Base-by-base conservation (phyloP, 768 basidiomycete genomes). In the Cystobasidium tubakii region DNA sequence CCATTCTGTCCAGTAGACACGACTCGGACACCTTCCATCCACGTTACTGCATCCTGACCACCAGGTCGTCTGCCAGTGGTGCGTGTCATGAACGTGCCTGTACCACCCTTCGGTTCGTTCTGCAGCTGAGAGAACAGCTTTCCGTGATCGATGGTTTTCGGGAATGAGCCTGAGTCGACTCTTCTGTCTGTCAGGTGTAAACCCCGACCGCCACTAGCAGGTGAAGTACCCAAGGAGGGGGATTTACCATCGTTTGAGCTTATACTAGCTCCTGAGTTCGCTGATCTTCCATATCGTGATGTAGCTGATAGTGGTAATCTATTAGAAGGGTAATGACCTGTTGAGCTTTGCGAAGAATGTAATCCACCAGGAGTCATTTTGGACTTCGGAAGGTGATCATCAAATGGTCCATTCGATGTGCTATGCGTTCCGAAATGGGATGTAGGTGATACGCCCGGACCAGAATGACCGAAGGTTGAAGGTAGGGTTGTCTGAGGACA, bases 1-100 rank as follows among this genome's bases (percentile, higher is more conserved):
- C 23, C 69, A 29, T 43, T 46, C 66, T 67, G 66, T 2, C 53
- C 50, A 1, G 50, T n/a, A 17, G 63, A 34, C 4, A 71, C 69
- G 39, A 71, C 54, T 13, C 69, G 3, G 29, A 71, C 69, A 4
- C 55, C 55, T 34, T 71, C 69, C 69, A 71, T 71, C 69, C 69
- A 71, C 1, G 25, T 33, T 21, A 71, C 69, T 33, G 69, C 44
- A 21, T 71, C 69, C 25, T 71, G 69, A 9, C 69, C 69, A 54
- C 69, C 54, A 39, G 69, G 36, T n/a, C 42, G 9, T 43, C 69
- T 7, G 19, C 54, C 55, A 9, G 54, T 31, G 17, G 10, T 53
- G 10, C 69, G 53, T 12, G 69, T 71, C 69, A 71, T 71, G 54
- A 71, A 71, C 3, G 66, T 43, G 2, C 42, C 66, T 21, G 33